Percentiles rank a stretch among this genome's conserved stretches.
These are phyloP conservation scores for Kwoniella sp. DNA, from an alignment of 768 basidiomycete species.

Conservation along the genomic window DNA sequence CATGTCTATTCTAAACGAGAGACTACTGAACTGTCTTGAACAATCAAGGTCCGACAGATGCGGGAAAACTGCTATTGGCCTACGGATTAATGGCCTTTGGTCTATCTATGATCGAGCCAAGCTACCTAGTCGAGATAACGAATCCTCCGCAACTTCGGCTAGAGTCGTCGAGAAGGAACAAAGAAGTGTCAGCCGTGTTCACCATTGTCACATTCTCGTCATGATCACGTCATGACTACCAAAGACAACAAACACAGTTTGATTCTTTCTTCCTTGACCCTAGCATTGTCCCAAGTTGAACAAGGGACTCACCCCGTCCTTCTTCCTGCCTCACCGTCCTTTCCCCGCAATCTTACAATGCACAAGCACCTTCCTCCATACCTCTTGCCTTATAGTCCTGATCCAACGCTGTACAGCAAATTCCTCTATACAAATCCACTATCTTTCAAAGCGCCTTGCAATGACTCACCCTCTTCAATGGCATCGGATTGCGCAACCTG, in stretches of 20 bases:
- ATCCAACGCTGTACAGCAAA: not conserved
- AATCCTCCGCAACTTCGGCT: conserved; percentile 58
- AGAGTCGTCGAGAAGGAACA: too few species aligned
- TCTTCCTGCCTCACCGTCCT: conserved; percentile 4
- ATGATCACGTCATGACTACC: too few species aligned
- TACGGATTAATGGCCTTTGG: too few species aligned
- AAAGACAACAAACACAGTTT: too few species aligned
- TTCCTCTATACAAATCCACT: conserved; percentile 22
- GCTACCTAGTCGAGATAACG: conserved; percentile 56
- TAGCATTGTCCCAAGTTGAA: too few species aligned
- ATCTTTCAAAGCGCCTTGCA: conserved; percentile 23
- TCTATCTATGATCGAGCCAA: conserved; percentile 27
- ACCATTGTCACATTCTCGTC: too few species aligned
- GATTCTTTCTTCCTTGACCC: too few species aligned
- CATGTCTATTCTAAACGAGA: too few species aligned
- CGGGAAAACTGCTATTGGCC: too few species aligned
- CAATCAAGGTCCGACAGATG: too few species aligned
- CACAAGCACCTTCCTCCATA: not conserved
- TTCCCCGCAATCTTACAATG: conserved; percentile 12
- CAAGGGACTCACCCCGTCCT: not conserved
- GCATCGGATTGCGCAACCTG: conserved; percentile 58
- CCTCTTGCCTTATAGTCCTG: not conserved
- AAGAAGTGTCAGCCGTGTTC: too few species aligned
- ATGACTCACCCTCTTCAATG: conserved; percentile 57
- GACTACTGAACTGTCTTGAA: too few species aligned